These are phyloP conservation scores for Penicillium sp. DNA, from an alignment of 2,329 filamentous ascomycete genomes.

Conservation along the genomic window DNA sequence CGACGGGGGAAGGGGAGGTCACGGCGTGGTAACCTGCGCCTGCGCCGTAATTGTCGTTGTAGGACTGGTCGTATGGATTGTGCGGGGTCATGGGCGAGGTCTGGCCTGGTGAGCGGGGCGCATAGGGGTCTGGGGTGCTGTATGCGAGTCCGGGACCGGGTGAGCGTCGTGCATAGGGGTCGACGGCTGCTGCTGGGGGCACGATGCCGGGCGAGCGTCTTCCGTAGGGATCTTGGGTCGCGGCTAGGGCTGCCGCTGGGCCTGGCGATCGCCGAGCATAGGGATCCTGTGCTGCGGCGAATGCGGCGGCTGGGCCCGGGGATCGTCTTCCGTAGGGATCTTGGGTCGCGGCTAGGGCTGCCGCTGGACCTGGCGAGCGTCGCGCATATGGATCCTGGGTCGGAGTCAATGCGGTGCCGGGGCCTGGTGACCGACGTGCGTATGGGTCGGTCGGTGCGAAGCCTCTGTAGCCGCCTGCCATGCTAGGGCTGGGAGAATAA, in stretches of 20 bases:
- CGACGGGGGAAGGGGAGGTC: conserved; percentile 17
- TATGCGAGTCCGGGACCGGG: conserved; percentile 8
- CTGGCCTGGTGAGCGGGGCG: conserved; percentile 9
- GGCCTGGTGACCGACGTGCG: conserved; percentile 15
- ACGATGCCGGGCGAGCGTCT: conserved; percentile 21
- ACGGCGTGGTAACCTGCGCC: conserved; percentile 17
- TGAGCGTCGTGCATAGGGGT: conserved; percentile 20
- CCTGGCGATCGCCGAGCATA: conserved; percentile 24
- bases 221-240: conserved; percentile 20
- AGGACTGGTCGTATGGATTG: conserved; percentile 26
- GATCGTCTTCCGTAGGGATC: conserved; percentile 23
- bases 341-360: too few species aligned
- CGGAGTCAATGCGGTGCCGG: conserved; percentile 6
- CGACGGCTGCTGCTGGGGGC: conserved; percentile 4
- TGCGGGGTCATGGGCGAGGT: conserved; percentile 15
- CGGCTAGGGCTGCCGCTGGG: conserved; percentile 11
- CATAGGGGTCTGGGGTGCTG: conserved; percentile 4
- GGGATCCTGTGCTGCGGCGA: conserved; percentile 13
- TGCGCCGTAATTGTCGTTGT: conserved; percentile 13
- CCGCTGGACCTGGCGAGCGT: conserved; percentile 6
- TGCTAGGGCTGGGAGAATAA: conserved; percentile 22
- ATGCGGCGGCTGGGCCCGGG: conserved; percentile 9
- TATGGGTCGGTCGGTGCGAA: conserved; percentile 23
- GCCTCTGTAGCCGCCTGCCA: conserved; percentile 23
- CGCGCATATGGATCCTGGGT: conserved; percentile 13